These are phyloP conservation scores for Acer campestre DNA, from an alignment of 345 rosid species.

Conservation along the genomic window DNA sequence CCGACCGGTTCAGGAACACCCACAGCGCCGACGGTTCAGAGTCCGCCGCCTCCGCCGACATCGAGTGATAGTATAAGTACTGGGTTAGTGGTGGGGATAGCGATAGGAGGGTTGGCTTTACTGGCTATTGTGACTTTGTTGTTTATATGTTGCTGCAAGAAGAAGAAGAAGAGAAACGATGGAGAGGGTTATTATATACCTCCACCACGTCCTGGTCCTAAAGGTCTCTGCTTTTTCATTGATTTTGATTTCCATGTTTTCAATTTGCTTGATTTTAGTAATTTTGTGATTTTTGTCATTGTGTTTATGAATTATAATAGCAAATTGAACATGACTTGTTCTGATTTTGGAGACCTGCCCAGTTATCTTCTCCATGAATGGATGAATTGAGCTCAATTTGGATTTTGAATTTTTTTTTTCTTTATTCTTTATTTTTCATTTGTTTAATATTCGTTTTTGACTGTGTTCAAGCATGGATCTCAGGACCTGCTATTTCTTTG, in stretches of 20 bases:
- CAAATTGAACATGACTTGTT: not conserved
- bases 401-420: not conserved
- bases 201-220: constrained; percentile 55
- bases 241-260: not conserved
- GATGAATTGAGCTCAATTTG: not conserved
- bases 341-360: no score
- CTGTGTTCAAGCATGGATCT: not conserved
- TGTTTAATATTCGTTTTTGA: constrained; percentile 1
- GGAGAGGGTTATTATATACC: constrained; percentile 44
- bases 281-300: not conserved
- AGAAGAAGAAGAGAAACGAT: constrained; percentile 53
- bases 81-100: constrained; percentile 67
- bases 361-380: not conserved
- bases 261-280: not conserved
- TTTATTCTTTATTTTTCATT: not conserved
- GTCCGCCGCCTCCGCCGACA: constrained; percentile 38
- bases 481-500: not conserved
- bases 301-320: not conserved
- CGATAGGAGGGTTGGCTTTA: constrained; percentile 56
- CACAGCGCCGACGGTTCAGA: constrained; percentile 32
- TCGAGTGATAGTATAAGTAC: constrained; percentile 40
- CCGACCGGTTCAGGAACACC: constrained; percentile 30
- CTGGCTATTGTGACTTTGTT: constrained; percentile 45
- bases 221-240: constrained; percentile 41
- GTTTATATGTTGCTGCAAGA: constrained; percentile 59